Base-by-base conservation (phyloP, 2,329 filamentous ascomycete genomes). In the Phaeosphaeriaceae sp. region DNA sequence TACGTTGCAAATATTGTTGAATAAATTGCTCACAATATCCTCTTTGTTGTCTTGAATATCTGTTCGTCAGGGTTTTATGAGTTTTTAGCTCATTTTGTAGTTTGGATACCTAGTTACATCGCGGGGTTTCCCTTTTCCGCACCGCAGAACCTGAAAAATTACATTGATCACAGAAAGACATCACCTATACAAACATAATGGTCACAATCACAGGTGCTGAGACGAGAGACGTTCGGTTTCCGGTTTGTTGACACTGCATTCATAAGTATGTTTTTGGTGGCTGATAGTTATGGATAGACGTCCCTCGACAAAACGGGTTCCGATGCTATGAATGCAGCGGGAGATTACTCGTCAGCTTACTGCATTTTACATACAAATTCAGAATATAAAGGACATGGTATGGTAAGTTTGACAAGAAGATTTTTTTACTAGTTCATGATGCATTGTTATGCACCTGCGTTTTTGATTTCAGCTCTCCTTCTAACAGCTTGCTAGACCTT, bases 231-330 rank as follows among this genome's bases (percentile, higher is more conserved):
- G 76, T 80, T 38, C 73, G 78, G 50, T 80, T 80, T 58, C 78
- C 78, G 28, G 76, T 78, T 60, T 37, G 8, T n/a, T 5, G 11
- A 32, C 2, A 40, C 7, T 16, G 0, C 18, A 28, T 6, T 15
- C 3, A n/a, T n/a, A n/a, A 42, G 9, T 48, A 36, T 26, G 17
- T 4, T 6, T 8, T 13, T n/a, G n/a, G 8, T 15, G 26, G 43
- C 13, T 17, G 42, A 45, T 29, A 45, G 42, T 23, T 33, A 18
- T 13, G 9, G 16, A 6, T 52, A 84, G 74, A 97, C 92, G n/a
- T 96, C 92, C 33, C 85, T 97, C 53, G 91, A 96, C 77, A 94
- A 93, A 79, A 96, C 91, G n/a, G 92, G 92, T 66, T 95, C 90
- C 7, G 92, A 97, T 83, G 92, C 91, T 67, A 97, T 96, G 92